phyloP scores from a whole-genome alignment of 768 basidiomycete genomes.

The Suillus subalutaceus region DNA sequence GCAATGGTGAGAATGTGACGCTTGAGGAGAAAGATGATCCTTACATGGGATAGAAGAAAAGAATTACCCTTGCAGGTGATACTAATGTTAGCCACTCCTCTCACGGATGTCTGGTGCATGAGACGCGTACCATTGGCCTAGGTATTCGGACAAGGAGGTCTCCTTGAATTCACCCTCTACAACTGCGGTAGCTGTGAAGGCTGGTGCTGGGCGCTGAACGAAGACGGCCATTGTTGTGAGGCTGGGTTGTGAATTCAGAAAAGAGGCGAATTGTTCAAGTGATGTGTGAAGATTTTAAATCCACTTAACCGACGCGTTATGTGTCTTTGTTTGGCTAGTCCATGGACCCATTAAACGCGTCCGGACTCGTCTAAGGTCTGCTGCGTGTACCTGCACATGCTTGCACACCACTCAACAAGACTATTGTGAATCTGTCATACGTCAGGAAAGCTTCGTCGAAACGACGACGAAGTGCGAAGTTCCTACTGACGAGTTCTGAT shows the following conservation, averaged over 20 bases:
- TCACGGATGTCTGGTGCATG: constrained; percentile 10
- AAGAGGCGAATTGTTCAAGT: constrained; percentile 9
- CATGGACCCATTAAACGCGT: neutral
- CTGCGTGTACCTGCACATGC: too few species aligned
- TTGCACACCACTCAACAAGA: too few species aligned
- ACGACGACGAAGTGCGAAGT: too few species aligned
- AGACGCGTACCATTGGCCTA: constrained; percentile 75
- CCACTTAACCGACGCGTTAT: constrained; percentile 29
- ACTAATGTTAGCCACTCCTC: constrained; percentile 3
- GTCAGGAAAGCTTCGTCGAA: too few species aligned
- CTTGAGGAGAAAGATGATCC: constrained; percentile 28
- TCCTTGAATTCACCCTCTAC: constrained; percentile 79
- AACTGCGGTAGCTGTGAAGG: constrained; percentile 76
- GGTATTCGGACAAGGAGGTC: constrained; percentile 69
- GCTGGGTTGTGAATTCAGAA: neutral
- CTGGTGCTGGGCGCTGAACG: constrained; percentile 85
- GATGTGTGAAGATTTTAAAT: constrained; percentile 15
- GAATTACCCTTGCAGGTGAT: constrained; percentile 69
- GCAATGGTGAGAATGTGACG: neutral
- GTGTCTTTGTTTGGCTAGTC: constrained; percentile 26
- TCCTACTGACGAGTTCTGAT: too few species aligned
- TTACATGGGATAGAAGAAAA: constrained; percentile 94
- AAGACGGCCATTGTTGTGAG: constrained; percentile 43
- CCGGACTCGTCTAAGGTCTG: too few species aligned
- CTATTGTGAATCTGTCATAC: too few species aligned